Evolutionary conservation across 805 yeast species (phyloP), one percentile per base, ranked within the genome.

Genomic region (Candida maris): DNA sequence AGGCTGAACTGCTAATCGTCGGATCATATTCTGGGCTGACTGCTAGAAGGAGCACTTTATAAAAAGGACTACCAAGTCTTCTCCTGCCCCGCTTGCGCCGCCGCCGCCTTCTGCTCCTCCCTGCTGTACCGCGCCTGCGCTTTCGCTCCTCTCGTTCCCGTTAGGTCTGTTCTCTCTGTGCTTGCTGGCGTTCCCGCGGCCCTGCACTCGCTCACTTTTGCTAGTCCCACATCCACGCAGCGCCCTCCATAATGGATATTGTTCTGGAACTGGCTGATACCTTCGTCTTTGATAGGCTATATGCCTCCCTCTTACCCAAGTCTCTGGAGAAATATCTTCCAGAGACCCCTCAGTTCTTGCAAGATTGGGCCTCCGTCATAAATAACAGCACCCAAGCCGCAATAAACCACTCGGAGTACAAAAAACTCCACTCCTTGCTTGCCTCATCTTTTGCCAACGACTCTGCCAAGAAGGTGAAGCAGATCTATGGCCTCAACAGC

Each of bases 181-280:
- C n/a, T n/a, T n/a, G n/a, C n/a, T n/a, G n/a, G n/a, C n/a, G n/a
- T n/a, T n/a, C n/a, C n/a, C n/a, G n/a, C n/a, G n/a, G n/a, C n/a
- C n/a, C n/a, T n/a, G n/a, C n/a, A n/a, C n/a, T n/a, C n/a, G n/a
- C n/a, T n/a, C n/a, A n/a, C n/a, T n/a, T n/a, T n/a, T n/a, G n/a
- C n/a, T n/a, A n/a, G n/a, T n/a, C n/a, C n/a, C n/a, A n/a, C n/a
- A n/a, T n/a, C n/a, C n/a, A n/a, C n/a, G n/a, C n/a, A n/a, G n/a
- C n/a, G n/a, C n/a, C n/a, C n/a, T n/a, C 28, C 28, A 18, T 20
- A n/a, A 91, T 93, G 98, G 98, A 93, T 81, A 68, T 93, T 54
- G 88, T 87, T 17, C 72, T 93, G 35, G 98, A 93, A 61, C 67
- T 78, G 17, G 64, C 69, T 30, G 98, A 93, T 63, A 70, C 85